Conservation (phyloP, 2,329 filamentous ascomycete species). For the Stagonosporopsis rhizophila region DNA sequence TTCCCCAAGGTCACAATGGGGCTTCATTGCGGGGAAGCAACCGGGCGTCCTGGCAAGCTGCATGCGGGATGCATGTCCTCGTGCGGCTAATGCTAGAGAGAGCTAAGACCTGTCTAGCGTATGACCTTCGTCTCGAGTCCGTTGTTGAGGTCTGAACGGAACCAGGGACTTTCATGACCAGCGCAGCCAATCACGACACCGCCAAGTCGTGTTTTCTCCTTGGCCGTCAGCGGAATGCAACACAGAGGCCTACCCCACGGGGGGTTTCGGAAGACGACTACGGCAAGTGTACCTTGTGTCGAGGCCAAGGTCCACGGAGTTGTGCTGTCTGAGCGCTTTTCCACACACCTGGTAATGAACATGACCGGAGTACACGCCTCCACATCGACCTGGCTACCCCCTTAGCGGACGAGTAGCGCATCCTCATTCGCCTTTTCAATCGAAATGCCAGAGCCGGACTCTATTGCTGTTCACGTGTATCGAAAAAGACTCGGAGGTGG, state of each 20-base stretch:
- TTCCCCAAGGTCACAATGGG: slow-evolving; percentile 25
- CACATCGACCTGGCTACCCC: not conserved
- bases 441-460: slow-evolving; percentile 1
- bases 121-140: slow-evolving; percentile 27
- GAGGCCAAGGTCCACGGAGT: slow-evolving; percentile 9
- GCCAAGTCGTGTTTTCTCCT: slow-evolving; percentile 28
- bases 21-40: slow-evolving; percentile 25
- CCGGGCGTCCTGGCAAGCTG: slow-evolving; percentile 11
- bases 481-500: slow-evolving; percentile 12
- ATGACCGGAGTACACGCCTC: not conserved
- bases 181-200: slow-evolving; percentile 19
- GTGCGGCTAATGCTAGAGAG: slow-evolving; percentile 6
- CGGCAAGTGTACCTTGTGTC: slow-evolving; percentile 5
- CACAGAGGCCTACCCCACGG: slow-evolving; percentile 20
- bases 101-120: slow-evolving; percentile 19
- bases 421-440: not conserved
- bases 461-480: slow-evolving; percentile 5
- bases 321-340: slow-evolving; percentile 10
- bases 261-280: slow-evolving; percentile 18
- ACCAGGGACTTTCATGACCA: slow-evolving; percentile 10
- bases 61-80: slow-evolving; percentile 10
- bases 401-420: slow-evolving; percentile 2
- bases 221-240: slow-evolving; percentile 22
- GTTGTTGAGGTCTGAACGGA: slow-evolving; percentile 10
- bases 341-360: slow-evolving; percentile 3